Evolutionary conservation across 2,329 filamentous ascomycete genomes (phyloP).

Genomic region (Exophiala viscosa): DNA sequence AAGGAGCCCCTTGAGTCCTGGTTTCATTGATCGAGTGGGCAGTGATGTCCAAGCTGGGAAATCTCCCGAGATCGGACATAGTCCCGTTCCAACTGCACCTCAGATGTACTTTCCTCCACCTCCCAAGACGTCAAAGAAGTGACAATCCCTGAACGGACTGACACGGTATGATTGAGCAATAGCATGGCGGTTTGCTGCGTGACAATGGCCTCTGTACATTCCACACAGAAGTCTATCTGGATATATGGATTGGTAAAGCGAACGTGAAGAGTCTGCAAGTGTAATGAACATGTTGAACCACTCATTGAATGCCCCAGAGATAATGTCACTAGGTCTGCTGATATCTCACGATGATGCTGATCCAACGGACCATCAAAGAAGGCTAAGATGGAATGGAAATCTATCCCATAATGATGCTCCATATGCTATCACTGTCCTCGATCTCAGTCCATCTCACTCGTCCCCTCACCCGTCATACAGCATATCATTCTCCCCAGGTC

Average conservation of each 20-base stretch:
- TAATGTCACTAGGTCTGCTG: too few relatives aligned
- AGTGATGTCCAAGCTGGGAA: conserved; percentile 20
- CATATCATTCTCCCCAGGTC: neutral
- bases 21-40: conserved; percentile 28
- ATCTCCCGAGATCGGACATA: conserved; percentile 12
- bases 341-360: too few relatives aligned
- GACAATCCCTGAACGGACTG: neutral
- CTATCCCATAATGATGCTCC: too few relatives aligned
- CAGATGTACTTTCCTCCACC: conserved; percentile 25
- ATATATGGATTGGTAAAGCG: neutral
- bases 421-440: too few relatives aligned
- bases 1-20: conserved; percentile 24
- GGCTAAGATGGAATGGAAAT: too few relatives aligned
- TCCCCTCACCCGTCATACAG: neutral
- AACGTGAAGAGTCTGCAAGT: neutral
- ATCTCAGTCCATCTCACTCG: too few relatives aligned
- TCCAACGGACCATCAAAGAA: too few relatives aligned
- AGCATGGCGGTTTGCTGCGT: neutral
- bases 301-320: too few relatives aligned
- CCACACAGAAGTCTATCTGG: neutral
- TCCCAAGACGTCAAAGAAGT: conserved; percentile 23
- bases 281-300: too few relatives aligned
- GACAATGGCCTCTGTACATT: neutral
- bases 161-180: too few relatives aligned
- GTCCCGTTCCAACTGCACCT: conserved; percentile 18